Percentiles rank a stretch among this genome's conserved stretches.
Conservation (phyloP, 768 basidiomycete genomes). For the Trametes meyenii region DNA sequence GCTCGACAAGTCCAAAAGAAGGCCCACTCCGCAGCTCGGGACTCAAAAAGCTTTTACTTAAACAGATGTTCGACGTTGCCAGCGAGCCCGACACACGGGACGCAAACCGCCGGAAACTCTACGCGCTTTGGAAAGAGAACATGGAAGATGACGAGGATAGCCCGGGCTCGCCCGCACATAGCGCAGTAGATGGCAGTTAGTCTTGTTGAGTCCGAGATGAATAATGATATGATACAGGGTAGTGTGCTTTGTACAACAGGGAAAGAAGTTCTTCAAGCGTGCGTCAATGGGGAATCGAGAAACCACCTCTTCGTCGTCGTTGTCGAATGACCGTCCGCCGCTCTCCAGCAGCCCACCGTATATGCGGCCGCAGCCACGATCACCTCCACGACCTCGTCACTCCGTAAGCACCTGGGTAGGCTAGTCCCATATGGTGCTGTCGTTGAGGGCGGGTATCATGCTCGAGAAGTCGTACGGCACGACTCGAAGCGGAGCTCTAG, state of each 20-base stretch:
- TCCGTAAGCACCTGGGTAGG: background rate
- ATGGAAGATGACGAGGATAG: slow-evolving; percentile 48
- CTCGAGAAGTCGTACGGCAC: slow-evolving; percentile 13
- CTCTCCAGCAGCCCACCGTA: background rate
- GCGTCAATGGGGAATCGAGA: background rate
- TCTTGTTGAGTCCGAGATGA: background rate
- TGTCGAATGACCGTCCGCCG: background rate
- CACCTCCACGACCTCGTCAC: background rate
- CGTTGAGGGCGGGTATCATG: slow-evolving; percentile 21
- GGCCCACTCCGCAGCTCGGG: slow-evolving; percentile 37
- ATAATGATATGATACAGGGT: slow-evolving; percentile 16
- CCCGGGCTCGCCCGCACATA: slow-evolving; percentile 30
- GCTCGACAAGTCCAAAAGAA: slow-evolving; percentile 42
- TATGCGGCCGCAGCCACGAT: background rate
- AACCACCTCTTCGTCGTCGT: background rate
- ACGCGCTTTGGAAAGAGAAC: slow-evolving; percentile 72
- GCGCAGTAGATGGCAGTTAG: slow-evolving; percentile 22
- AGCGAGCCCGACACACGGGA: slow-evolving; percentile 75
- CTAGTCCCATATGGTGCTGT: slow-evolving; percentile 25
- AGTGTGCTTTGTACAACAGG: slow-evolving; percentile 14
- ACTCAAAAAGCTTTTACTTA: slow-evolving; percentile 60
- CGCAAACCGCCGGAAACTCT: slow-evolving; percentile 81
- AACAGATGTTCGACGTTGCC: slow-evolving; percentile 71
- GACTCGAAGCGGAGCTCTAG: background rate
- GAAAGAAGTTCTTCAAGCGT: background rate